Evolutionary conservation across 371 early-diverging fungal genomes (phyloP).

Genomic region (Mortierella sp.): DNA sequence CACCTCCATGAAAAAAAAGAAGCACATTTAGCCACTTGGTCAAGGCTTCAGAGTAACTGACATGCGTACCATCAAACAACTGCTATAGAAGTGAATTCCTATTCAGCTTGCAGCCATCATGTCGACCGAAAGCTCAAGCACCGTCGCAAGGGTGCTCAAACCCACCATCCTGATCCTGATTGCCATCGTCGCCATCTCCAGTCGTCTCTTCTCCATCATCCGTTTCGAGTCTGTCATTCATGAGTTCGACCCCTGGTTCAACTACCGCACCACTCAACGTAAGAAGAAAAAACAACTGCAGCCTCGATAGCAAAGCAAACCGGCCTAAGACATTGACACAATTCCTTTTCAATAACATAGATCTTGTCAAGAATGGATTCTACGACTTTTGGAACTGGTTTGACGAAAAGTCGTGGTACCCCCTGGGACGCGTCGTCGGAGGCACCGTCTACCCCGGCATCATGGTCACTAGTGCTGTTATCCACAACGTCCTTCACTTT

Average conservation of each 20-base stretch:
- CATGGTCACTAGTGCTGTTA: constrained; percentile 97
- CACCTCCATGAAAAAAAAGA: too few species aligned
- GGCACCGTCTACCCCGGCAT: constrained; percentile 98
- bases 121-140: constrained; percentile 51
- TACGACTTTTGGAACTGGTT: constrained; percentile 99
- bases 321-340: background rate
- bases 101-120: constrained; percentile 16
- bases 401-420: constrained; percentile 99
- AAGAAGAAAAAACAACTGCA: background rate
- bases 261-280: constrained; percentile 97
- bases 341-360: constrained; percentile 9
- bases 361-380: constrained; percentile 93
- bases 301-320: background rate
- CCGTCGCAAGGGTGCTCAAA: constrained; percentile 71
- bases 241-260: constrained; percentile 99
- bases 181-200: constrained; percentile 88
- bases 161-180: constrained; percentile 88
- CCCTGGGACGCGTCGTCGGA: constrained; percentile 98
- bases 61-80: background rate
- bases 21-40: too few species aligned
- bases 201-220: constrained; percentile 96
- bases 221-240: constrained; percentile 98
- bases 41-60: background rate
- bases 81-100: background rate
- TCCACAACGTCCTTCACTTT: constrained; percentile 91